Evolutionary conservation across 768 basidiomycete species (phyloP), one percentile per base, ranked within the genome.

Genomic region (Leccinum aurantiacum): DNA sequence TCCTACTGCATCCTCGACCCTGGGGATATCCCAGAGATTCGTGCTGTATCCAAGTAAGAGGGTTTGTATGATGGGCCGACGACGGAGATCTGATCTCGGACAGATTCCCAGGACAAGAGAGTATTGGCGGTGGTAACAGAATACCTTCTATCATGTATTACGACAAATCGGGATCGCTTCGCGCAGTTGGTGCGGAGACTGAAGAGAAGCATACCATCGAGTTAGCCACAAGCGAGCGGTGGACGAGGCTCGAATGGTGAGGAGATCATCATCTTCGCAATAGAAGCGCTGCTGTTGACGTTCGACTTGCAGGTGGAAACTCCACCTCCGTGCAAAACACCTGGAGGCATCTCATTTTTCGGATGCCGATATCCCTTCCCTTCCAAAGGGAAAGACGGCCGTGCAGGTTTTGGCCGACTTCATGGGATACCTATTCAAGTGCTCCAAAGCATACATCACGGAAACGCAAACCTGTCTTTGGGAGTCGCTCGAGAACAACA

Each of bases 101-200:
- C 24, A 64, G 73, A 41, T 75, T 70, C 60, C 76, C 76, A 10
- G 77, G 74, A 3, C 77, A 78, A 57, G 75, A 77, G 52, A 67
- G 69, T 47, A 64, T 57, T 17, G 71, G 70, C 37, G 77, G 76
- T 4, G 74, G 76, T 47, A 76, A 72, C 48, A 80, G 75, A 63
- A 77, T 81, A 19, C 79, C 80, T 1, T 77, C 77, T 3, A 66
- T 80, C 35, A 56, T 82, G 29, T 81, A 77, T 61, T 80, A 81
- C 50, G 76, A 78, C 58, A 54, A 68, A 44, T 53, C 66, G 14
- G 80, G 79, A 6, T 65, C 66, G 3, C 71, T 79, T 6, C 69
- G 71, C 9, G 77, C 79, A 8, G 73, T 75, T 5, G 80, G 80
- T 13, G 78, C 79, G 4, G 79, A 81, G 63, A 75, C 79, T 0